A percentile compares a stretch with the other conserved stretches of the same genome.
These are phyloP conservation scores for Ganoderma resinaceum DNA, from an alignment of 1,284 basidiomycete species.

Conservation along the genomic window DNA sequence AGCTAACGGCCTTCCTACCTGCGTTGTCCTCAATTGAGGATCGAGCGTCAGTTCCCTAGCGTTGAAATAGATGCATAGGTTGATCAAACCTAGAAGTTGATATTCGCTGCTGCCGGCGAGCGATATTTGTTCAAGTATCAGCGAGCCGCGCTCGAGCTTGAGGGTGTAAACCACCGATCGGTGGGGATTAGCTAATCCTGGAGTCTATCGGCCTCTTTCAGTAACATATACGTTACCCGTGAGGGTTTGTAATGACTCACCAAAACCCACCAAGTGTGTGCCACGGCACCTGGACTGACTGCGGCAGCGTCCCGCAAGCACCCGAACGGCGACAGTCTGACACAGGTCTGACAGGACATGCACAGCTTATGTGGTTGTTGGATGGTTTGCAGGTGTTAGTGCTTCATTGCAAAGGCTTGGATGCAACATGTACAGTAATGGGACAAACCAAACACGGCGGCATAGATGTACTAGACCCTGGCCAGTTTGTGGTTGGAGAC, in stretches of 20 bases:
- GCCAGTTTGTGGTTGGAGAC: not conserved
- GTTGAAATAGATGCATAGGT: not conserved
- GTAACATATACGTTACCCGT: not conserved
- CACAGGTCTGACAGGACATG: not conserved
- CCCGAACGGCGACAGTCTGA: not conserved
- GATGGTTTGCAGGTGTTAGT: not conserved
- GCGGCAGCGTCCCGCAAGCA: conserved; percentile 1
- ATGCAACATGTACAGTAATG: not conserved
- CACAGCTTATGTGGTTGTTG: not conserved
- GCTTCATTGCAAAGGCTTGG: not conserved
- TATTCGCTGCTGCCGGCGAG: not conserved
- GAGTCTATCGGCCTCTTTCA: not conserved
- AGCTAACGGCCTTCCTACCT: not conserved
- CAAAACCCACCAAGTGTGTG: not conserved
- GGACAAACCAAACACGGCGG: not conserved
- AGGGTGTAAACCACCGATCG: conserved; percentile 7
- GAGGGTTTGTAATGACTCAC: conserved; percentile 3
- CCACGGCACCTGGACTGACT: not conserved
- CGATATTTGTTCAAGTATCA: not conserved
- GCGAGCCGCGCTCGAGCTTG: not conserved
- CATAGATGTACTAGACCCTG: not conserved
- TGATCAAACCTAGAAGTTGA: conserved; percentile 4
- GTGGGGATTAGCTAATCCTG: conserved; percentile 15
- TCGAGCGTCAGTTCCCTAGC: not conserved
- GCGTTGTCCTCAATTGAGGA: not conserved